These are phyloP conservation scores for Dactylonectria estremocensis DNA, from an alignment of 2,329 filamentous ascomycete species.

Conservation along the genomic window DNA sequence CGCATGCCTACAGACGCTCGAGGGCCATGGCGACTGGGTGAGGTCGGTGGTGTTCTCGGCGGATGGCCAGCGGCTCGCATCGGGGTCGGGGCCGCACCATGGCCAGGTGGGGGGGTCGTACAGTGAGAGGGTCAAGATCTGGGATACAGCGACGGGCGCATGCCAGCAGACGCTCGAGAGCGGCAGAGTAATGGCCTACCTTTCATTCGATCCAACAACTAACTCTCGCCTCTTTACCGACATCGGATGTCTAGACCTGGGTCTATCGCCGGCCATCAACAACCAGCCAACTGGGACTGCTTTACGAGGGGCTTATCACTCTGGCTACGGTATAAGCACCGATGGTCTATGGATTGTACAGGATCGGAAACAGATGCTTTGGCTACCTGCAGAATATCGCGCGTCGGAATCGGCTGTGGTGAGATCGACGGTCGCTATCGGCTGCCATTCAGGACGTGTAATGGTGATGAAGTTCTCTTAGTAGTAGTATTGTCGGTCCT, in stretches of 20 bases:
- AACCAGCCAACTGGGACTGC: background rate
- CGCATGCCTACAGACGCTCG: too few relatives aligned
- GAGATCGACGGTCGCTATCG: slow-evolving; percentile 28
- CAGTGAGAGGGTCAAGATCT: too few relatives aligned
- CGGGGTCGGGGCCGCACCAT: too few relatives aligned
- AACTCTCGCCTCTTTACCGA: background rate
- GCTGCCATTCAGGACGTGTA: slow-evolving; percentile 28
- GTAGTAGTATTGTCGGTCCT: too few relatives aligned
- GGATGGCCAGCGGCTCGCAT: too few relatives aligned
- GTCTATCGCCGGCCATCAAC: background rate
- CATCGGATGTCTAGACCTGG: background rate
- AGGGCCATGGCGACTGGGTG: too few relatives aligned
- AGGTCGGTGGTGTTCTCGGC: too few relatives aligned
- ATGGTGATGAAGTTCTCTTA: slow-evolving; percentile 33
- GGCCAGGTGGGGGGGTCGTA: too few relatives aligned
- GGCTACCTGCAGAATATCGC: slow-evolving; percentile 33
- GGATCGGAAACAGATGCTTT: slow-evolving; percentile 31
- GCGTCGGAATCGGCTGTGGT: background rate
- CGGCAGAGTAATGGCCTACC: background rate
- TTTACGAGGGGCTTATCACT: background rate
- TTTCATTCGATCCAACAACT: background rate
- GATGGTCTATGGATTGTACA: slow-evolving; percentile 27
- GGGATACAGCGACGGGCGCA: too few relatives aligned
- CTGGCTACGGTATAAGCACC: slow-evolving; percentile 7
- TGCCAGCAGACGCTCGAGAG: background rate